Evolutionary conservation across 1,284 basidiomycete species (phyloP), one percentile per base, ranked within the genome.

Genomic region (Lentinula novae-zelandiae): DNA sequence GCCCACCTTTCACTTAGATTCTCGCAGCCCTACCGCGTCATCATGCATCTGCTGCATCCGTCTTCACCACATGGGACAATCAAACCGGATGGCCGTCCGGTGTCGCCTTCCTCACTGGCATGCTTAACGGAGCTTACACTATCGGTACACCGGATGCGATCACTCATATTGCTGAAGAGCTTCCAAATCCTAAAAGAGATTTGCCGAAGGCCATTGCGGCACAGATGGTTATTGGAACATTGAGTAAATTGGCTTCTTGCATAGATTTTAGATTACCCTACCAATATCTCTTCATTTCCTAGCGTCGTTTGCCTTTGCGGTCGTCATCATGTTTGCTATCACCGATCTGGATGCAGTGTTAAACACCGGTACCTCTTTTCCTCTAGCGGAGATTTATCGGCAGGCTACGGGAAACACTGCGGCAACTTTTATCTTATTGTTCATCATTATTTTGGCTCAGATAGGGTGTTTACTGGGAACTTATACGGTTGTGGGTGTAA

Each of bases 281-380:
- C 10, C 15, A 15, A 15, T 56, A 34, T 27, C 31, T 6, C n/a
- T 33, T 33, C 33, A 53, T 31, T 8, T 10, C 38, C 33, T 13
- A 56, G 54, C 54, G 15, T 56, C 54, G 20, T 46, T 56, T 15
- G 27, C 22, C n/a, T 56, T 56, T 22, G 54, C 54, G 9, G 36
- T 56, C n/a, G 54, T 42, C 13, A 56, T 56, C 42, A 56, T 56
- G 54, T 56, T 56, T 34, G 39, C 54, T 12, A 56, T 56, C 8
- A 44, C 39, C 22, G 42, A 56, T 33, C 31, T 56, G 15, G 54
- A 56, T 7, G 54, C 54, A 46, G 54, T 56, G 10, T 56, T 56
- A 13, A 46, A 56, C 27, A 46, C 54, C 5, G 54, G 54, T 3
- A 46, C 42, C n/a, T 48, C 54, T 6, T 56, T 56, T 15, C 54